A percentile compares a stretch with the other conserved stretches of the same genome.
Evolutionary conservation across 1,284 basidiomycete species (phyloP).

Genomic region (Ganoderma sp.): DNA sequence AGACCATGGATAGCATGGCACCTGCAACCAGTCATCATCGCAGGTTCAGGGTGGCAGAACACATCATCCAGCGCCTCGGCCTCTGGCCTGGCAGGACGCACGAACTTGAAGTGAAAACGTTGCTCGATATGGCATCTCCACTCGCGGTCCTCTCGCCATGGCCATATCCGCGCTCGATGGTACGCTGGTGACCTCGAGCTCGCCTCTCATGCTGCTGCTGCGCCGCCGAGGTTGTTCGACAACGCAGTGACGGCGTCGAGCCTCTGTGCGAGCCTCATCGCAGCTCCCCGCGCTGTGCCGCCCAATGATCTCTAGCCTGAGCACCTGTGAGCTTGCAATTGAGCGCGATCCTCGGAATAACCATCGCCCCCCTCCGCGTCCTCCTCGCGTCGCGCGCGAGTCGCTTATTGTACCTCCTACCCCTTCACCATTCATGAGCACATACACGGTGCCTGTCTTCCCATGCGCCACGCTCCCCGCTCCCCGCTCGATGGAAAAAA

Average conservation of each 20-base stretch:
- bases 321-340: too few species aligned
- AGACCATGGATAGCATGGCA: not conserved
- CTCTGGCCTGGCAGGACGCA: not conserved
- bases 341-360: not conserved
- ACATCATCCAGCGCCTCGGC: not conserved
- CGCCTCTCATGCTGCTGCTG: not conserved
- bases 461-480: too few species aligned
- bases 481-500: too few species aligned
- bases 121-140: not conserved
- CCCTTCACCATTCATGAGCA: too few species aligned
- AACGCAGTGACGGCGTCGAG: not conserved
- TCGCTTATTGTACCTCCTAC: too few species aligned
- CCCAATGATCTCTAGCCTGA: too few species aligned
- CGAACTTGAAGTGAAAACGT: not conserved
- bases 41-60: not conserved
- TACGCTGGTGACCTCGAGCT: not conserved
- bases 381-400: not conserved
- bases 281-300: not conserved
- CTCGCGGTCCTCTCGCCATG: not conserved
- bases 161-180: not conserved
- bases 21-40: not conserved
- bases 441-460: too few species aligned
- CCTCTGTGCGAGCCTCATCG: not conserved
- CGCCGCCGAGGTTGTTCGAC: conserved; percentile 1
- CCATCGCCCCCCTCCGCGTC: not conserved